phyloP scores from a whole-genome alignment of 106 monocot species.

The Allium cepa region DNA sequence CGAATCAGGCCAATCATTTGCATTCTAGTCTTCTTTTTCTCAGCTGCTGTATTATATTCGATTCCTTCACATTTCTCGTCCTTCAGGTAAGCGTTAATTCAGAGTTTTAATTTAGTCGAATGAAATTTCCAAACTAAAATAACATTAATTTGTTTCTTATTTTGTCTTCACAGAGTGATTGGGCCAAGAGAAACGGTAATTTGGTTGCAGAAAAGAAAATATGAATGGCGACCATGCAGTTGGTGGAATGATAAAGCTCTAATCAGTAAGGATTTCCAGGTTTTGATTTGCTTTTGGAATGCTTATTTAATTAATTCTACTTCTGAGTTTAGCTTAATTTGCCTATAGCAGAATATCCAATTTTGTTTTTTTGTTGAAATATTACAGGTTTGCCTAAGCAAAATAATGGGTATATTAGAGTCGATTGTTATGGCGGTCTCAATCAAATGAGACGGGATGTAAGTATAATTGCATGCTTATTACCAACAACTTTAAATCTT shows the following conservation, averaged over 20 bases:
- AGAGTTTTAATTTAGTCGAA: background rate
- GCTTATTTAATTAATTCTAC: background rate
- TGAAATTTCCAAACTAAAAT: background rate
- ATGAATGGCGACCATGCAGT: constrained; percentile 66
- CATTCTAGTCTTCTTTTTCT: constrained; percentile 9
- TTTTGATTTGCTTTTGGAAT: background rate
- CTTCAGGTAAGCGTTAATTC: background rate
- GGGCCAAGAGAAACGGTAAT: constrained; percentile 17
- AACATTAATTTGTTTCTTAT: background rate
- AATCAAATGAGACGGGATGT: constrained; percentile 98
- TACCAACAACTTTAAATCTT: too few species aligned
- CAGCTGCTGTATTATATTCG: constrained; percentile 8
- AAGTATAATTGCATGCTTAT: constrained; percentile 1
- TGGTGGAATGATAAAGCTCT: constrained; percentile 50
- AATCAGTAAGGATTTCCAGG: background rate
- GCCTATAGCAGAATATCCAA: constrained; percentile 13
- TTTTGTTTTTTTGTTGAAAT: constrained; percentile 41
- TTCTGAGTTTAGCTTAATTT: constrained; percentile 19
- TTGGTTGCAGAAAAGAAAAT: constrained; percentile 35
- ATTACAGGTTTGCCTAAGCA: constrained; percentile 49
- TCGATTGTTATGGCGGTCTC: constrained; percentile 92
- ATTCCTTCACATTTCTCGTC: background rate
- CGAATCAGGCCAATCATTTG: constrained; percentile 11
- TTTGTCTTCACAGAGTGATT: background rate
- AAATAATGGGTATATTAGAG: constrained; percentile 77